Conservation (phyloP, 129 eudicot species). For the Arctium lappa region DNA sequence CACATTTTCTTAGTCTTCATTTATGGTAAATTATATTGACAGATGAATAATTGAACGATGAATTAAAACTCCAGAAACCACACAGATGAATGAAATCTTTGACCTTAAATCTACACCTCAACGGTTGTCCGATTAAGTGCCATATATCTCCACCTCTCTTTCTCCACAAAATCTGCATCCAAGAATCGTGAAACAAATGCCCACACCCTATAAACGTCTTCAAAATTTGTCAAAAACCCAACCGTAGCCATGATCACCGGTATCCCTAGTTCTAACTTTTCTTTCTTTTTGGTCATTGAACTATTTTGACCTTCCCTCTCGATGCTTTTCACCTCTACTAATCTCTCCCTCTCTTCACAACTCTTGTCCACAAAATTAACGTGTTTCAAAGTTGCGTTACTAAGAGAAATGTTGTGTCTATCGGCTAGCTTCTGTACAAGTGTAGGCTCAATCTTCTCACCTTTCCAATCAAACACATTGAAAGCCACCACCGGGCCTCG, state of each 20-base stretch:
- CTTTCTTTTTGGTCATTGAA: slow-evolving; percentile 30
- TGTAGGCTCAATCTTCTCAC: slow-evolving; percentile 60
- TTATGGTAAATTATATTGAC: background rate
- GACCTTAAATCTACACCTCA: slow-evolving; percentile 44
- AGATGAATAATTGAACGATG: background rate
- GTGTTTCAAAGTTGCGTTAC: slow-evolving; percentile 42
- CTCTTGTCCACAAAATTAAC: slow-evolving; percentile 41
- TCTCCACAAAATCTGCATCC: slow-evolving; percentile 97
- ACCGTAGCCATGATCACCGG: slow-evolving; percentile 59
- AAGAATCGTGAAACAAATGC: slow-evolving; percentile 61
- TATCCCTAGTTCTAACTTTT: slow-evolving; percentile 30
- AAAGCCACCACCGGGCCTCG: slow-evolving; percentile 76
- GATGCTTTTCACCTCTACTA: slow-evolving; percentile 29
- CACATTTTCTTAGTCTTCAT: background rate
- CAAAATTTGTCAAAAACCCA: slow-evolving; percentile 69
- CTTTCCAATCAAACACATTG: slow-evolving; percentile 84
- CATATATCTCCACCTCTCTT: slow-evolving; percentile 88
- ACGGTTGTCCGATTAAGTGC: slow-evolving; percentile 79
- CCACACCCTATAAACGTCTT: slow-evolving; percentile 77
- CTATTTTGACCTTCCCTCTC: slow-evolving; percentile 17
- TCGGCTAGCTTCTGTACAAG: slow-evolving; percentile 77
- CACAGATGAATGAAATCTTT: slow-evolving; percentile 25
- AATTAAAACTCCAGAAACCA: background rate
- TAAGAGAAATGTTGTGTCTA: slow-evolving; percentile 55
- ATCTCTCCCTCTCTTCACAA: slow-evolving; percentile 37